Base-by-base conservation (phyloP, 495 filamentous ascomycete genomes). In the Hypoxylon fuscum region DNA sequence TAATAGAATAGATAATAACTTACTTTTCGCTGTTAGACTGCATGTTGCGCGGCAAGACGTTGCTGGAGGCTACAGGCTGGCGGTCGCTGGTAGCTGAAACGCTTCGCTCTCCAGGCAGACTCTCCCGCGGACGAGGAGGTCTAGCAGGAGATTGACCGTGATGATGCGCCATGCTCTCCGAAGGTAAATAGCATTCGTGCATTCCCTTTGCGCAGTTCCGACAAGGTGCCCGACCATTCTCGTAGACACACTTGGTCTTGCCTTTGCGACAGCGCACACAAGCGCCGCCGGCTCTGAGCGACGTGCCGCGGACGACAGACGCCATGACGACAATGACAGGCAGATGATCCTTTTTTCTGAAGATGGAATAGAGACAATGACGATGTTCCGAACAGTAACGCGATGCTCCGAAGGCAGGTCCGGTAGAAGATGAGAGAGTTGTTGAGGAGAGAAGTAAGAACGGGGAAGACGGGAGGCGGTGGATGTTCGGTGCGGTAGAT, bases 241-340 rank as follows among this genome's bases (percentile, higher is more conserved):
- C 79, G 71, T 82, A 82, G 54, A 82, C 79, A 45, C 79, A 82
- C 37, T 81, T 81, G 14, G 79, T 82, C 64, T 82, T 82, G 72
- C 79, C 79, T 65, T 81, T 82, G 55, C 79, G 79, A 70, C 79
- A 82, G 67, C 79, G 77, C 54, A 81, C 79, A 55, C 79, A 82
- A 41, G 79, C 79, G 62, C 79, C 79, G 70, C 79, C 79, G 65
- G 79, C 79, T 42, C 79, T 72, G 54, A 81, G 78, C 68, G 79
- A 79, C 37, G 79, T 82, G 53, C 77, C 74, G 66, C 79, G 74
- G 47, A 77, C 78, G 44, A 79, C 68, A 56, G 79, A 75, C 32
- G 79, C 62, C 77, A 79, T 79, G 59, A 40, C 41, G 53, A 64
- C 14, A 45, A 40, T n/a, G 41, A 27, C 32, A 38, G 21, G 25